Base-by-base conservation (phyloP, 305 asterid species). In the Fraxinus dipetala region DNA sequence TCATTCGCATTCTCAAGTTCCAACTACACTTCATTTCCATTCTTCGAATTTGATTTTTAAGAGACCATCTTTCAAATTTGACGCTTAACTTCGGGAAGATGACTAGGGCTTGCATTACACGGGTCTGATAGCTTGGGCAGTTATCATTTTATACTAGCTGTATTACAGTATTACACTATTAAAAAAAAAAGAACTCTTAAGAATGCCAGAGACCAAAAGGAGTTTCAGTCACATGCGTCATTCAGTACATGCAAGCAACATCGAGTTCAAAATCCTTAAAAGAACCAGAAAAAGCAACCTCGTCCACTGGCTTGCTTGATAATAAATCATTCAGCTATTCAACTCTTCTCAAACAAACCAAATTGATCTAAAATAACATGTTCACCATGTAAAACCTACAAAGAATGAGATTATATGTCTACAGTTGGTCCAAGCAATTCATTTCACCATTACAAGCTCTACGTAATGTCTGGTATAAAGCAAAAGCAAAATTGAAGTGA, bases 401-500 rank as follows among this genome's bases (percentile, higher is more conserved):
- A 54, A 30, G 31, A 56, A 72, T 38, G 36, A 65, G n/a, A 26
- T 3, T 65, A 59, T 8, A 24, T 2, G 5, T 61, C 10, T 11
- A 67, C 40, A 69, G 5, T 30, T 14, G 20, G 75, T 69, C 75
- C 40, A 11, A 69, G 40, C 75, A 30, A 69, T 30, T 69, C 20
- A 31, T 13, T 69, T 13, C 75, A 30, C 75, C 32, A 69, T 69
- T 69, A 69, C 75, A 30, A 69, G 38, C 36, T 30, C 34, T 30
- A 13, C 7, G 24, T 5, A 30, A 5, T 77, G 30, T 72, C 56
- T 48, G 2, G 16, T 56, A 83, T 86, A 81, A 48, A 78, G n/a
- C 76, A 77, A 78, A 56, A 43, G 81, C 88, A 83, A 83, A 84
- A 24, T 61, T 80, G 56, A 80, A 80, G 75, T 18, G 28, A 43